Evolutionary conservation across 345 rosid genomes (phyloP).

Genomic region (Gossypium ekmanianum): DNA sequence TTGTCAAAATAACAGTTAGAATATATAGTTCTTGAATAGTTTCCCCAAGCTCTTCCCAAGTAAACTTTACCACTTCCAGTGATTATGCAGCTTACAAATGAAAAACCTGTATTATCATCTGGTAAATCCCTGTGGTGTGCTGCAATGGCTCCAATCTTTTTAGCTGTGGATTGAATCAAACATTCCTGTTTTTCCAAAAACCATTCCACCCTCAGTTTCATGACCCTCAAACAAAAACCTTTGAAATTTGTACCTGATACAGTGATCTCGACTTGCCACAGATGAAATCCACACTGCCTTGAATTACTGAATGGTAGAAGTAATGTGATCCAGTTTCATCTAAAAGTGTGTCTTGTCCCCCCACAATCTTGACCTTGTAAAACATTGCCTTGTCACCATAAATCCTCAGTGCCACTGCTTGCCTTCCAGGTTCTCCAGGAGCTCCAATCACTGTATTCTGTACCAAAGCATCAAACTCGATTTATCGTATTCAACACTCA

Average conservation of each 20-base stretch:
- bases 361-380: constrained; percentile 58
- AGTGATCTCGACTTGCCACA: constrained; percentile 77
- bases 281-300: constrained; percentile 80
- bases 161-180: constrained; percentile 60
- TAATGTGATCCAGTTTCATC: constrained; percentile 86
- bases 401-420: constrained; percentile 78
- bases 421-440: constrained; percentile 69
- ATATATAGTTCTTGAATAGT: constrained; percentile 63
- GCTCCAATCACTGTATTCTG: constrained; percentile 76
- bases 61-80: constrained; percentile 68
- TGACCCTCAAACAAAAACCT: background rate
- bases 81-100: constrained; percentile 67
- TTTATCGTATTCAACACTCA: background rate
- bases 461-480: background rate
- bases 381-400: constrained; percentile 75
- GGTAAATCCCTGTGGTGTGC: constrained; percentile 80
- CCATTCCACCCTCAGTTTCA: background rate
- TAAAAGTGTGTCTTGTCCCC: constrained; percentile 85
- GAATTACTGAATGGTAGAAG: constrained; percentile 60
- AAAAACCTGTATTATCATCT: constrained; percentile 67
- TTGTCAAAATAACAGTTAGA: constrained; percentile 63
- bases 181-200: constrained; percentile 45
- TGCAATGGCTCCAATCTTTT: constrained; percentile 65
- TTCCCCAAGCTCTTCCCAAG: constrained; percentile 94
- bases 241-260: constrained; percentile 41